phyloP scores from a whole-genome alignment of 1,284 basidiomycete genomes.

The Moniliophthora roreri region DNA sequence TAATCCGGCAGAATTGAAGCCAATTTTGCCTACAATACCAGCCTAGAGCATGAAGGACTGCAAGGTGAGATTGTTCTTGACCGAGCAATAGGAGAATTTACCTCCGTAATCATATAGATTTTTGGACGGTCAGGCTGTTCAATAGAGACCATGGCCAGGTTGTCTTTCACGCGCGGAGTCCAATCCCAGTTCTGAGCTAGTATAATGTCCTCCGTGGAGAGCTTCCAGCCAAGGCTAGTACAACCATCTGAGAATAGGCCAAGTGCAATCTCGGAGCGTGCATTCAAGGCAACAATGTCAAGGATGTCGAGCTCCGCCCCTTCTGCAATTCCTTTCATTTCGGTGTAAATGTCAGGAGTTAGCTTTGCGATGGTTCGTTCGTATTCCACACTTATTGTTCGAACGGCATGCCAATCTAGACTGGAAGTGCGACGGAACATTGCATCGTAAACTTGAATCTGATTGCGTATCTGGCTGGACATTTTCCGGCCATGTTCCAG shows the following conservation, averaged over 20 bases:
- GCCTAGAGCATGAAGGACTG: conserved; percentile 6
- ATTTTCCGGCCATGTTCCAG: conserved; percentile 7
- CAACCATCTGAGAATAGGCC: conserved; percentile 19
- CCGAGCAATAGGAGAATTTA: background rate
- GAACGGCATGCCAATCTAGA: conserved; percentile 9
- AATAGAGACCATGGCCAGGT: conserved; percentile 18
- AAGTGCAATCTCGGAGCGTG: conserved; percentile 19
- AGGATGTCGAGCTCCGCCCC: conserved; percentile 15
- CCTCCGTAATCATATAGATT: conserved; percentile 16
- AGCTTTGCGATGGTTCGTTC: conserved; percentile 1
- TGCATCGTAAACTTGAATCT: conserved; percentile 10
- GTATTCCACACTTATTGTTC: background rate
- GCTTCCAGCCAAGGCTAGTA: conserved; percentile 17
- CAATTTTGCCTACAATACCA: conserved; percentile 20
- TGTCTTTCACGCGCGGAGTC: conserved; percentile 13
- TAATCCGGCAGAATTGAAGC: conserved; percentile 17
- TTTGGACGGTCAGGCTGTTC: conserved; percentile 15
- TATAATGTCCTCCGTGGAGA: conserved; percentile 7
- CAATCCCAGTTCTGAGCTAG: conserved; percentile 21
- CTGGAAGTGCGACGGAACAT: conserved; percentile 12
- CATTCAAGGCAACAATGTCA: conserved; percentile 19
- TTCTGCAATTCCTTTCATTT: conserved; percentile 17
- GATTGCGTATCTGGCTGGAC: conserved; percentile 4
- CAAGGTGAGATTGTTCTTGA: background rate
- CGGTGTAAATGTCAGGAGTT: conserved; percentile 6